Evolutionary conservation across 2,329 filamentous ascomycete genomes (phyloP).

Genomic region (Fusarium secorum): DNA sequence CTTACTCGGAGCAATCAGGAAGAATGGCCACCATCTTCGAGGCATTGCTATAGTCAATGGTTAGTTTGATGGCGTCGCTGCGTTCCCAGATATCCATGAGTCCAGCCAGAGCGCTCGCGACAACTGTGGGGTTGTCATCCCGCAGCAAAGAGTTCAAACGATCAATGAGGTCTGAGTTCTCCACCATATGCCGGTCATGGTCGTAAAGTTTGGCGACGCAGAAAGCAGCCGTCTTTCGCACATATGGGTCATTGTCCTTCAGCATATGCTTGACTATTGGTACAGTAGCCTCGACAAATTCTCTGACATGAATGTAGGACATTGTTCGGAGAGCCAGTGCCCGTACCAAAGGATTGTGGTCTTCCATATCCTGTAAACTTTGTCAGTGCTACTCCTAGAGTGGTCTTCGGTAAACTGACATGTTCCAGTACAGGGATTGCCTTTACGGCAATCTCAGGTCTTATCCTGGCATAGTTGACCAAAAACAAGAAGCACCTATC

Average conservation of each 20-base stretch:
- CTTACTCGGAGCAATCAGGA: slow-evolving; percentile 95
- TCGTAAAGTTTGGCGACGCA: slow-evolving; percentile 98
- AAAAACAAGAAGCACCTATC: slow-evolving; percentile 94
- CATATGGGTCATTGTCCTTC: slow-evolving; percentile 89
- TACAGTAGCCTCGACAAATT: slow-evolving; percentile 92
- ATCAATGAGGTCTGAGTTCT: slow-evolving; percentile 90
- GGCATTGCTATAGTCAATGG: slow-evolving; percentile 95
- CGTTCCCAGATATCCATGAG: slow-evolving; percentile 99
- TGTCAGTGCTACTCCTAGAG: slow-evolving; percentile 22
- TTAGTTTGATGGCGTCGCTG: slow-evolving; percentile 96
- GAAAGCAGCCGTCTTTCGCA: slow-evolving; percentile 95
- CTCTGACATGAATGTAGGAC: slow-evolving; percentile 95
- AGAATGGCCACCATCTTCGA: slow-evolving; percentile 98
- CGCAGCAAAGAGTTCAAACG: slow-evolving; percentile 86
- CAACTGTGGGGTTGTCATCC: slow-evolving; percentile 97
- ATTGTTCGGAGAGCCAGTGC: slow-evolving; percentile 93
- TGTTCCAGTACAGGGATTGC: slow-evolving; percentile 87
- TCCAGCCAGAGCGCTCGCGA: slow-evolving; percentile 88
- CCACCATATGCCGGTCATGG: slow-evolving; percentile 89
- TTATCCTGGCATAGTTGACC: slow-evolving; percentile 95
- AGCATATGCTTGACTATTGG: slow-evolving; percentile 84
- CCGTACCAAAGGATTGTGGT: slow-evolving; percentile 88
- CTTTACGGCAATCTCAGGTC: slow-evolving; percentile 92
- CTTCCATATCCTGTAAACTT: slow-evolving; percentile 85
- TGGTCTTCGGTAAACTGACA: slow-evolving; percentile 55